Percentiles rank a stretch among this genome's conserved stretches.
These are phyloP conservation scores for Paradendryphiella salina DNA, from an alignment of 2,329 filamentous ascomycete genomes.

Conservation along the genomic window DNA sequence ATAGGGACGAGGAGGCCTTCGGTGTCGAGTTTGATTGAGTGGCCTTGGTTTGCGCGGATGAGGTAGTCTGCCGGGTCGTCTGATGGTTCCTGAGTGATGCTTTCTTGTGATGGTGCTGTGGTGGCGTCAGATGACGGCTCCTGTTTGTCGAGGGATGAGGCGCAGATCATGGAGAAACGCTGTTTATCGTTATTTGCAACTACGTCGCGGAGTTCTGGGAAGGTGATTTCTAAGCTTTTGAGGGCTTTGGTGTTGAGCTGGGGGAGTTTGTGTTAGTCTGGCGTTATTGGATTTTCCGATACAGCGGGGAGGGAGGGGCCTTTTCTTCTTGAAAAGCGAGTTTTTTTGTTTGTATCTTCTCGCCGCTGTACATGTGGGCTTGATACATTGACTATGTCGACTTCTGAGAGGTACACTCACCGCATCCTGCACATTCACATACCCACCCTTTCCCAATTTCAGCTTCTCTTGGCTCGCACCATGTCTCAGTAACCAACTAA, in stretches of 20 bases:
- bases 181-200: slow-evolving; percentile 85
- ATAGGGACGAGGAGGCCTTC: slow-evolving; percentile 71
- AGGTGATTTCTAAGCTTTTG: slow-evolving; percentile 70
- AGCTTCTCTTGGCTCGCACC: slow-evolving; percentile 64
- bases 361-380: not conserved
- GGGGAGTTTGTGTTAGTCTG: slow-evolving; percentile 1
- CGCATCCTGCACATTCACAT: slow-evolving; percentile 62
- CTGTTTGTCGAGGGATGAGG: slow-evolving; percentile 22
- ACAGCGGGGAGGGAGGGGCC: too few species aligned
- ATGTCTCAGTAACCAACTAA: slow-evolving; percentile 63
- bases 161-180: slow-evolving; percentile 77
- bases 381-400: not conserved
- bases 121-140: not conserved
- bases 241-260: slow-evolving; percentile 64
- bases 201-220: slow-evolving; percentile 70
- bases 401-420: slow-evolving; percentile 47
- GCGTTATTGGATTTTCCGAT: not conserved
- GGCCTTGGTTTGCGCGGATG: slow-evolving; percentile 95
- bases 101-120: slow-evolving; percentile 10
- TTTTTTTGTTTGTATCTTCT: too few species aligned
- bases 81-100: slow-evolving; percentile 20
- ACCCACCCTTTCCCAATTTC: slow-evolving; percentile 61
- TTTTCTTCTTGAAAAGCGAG: too few species aligned
- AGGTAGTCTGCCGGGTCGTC: slow-evolving; percentile 69
- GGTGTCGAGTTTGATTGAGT: slow-evolving; percentile 77